Evolutionary conservation across 495 filamentous ascomycete genomes (phyloP), one percentile per base, ranked within the genome.

Genomic region (Collariella sp.): DNA sequence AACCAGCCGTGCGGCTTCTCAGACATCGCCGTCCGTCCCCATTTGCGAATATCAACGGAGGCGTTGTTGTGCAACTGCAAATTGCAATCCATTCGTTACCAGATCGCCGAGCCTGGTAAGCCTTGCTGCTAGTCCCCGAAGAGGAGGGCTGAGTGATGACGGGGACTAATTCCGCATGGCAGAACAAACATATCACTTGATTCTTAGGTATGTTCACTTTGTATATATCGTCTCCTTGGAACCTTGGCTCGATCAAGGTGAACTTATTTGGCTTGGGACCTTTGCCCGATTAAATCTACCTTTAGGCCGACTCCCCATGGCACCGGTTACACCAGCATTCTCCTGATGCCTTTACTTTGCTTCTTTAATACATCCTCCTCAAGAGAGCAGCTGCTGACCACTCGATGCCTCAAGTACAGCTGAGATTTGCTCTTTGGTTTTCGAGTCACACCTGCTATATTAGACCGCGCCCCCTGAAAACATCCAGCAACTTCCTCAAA

Each of bases 1-100:
- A 23, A 31, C 59, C 59, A 50, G 59, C 56, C 23, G 56, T 44
- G 41, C 47, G 56, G 59, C 57, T 61, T 58, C 55, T 58, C 59
- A 55, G 41, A 58, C 56, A 49, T 18, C 40, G 35, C 34, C 10
- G 35, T 34, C 31, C 29, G 2, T n/a, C 29, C 20, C 46, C 12
- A 40, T 50, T 40, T 31, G 48, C 46, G 26, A 12, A 38, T 5
- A 13, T 29, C 10, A 15, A 39, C 23, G 33, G 19, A 36, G 23
- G 34, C 31, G 15, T 43, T 46, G 33, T 44, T 40, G 57, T 56
- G 44, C 51, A 49, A 52, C 57, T 36, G 16, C 19, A 39, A 26
- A 38, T 44, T 15, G 11, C 19, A n/a, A 41, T 24, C 50, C 18
- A 45, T 53, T 53, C 41, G 57, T 56, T 56, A 56, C 57, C 57